Conservation (phyloP, 345 rosid species). For the Mangifera indica region DNA sequence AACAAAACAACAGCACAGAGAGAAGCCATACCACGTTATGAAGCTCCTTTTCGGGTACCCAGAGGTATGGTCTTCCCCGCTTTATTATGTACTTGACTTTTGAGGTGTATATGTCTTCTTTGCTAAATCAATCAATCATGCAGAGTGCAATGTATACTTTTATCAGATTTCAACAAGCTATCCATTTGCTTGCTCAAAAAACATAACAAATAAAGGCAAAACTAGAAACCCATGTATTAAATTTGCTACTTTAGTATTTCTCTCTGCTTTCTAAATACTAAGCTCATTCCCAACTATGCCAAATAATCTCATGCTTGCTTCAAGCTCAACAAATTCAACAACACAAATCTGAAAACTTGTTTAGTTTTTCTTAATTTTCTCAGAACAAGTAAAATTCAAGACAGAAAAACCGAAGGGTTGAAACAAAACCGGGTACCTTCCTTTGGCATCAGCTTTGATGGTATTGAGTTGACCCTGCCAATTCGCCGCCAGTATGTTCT, state of each 20-base stretch:
- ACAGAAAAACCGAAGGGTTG: neutral
- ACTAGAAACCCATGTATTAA: neutral
- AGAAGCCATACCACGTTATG: slow-evolving; percentile 70
- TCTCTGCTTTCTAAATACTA: neutral
- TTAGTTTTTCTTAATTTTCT: neutral
- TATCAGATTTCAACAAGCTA: neutral
- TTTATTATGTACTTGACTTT: slow-evolving; percentile 73
- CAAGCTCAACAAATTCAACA: neutral
- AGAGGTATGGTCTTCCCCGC: slow-evolving; percentile 75
- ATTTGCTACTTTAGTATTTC: no score
- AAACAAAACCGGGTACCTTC: slow-evolving; percentile 47
- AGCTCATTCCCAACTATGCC: neutral
- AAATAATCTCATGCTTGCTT: neutral
- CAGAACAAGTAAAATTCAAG: neutral
- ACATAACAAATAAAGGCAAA: neutral
- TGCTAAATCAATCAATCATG: slow-evolving; percentile 39
- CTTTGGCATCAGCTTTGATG: slow-evolving; percentile 76
- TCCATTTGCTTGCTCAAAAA: neutral
- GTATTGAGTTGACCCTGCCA: slow-evolving; percentile 80
- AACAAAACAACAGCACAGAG: slow-evolving; percentile 3
- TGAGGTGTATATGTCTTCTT: slow-evolving; percentile 61
- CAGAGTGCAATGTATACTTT: neutral
- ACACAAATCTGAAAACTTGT: neutral
- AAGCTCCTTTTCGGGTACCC: slow-evolving; percentile 74
- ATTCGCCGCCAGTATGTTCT: slow-evolving; percentile 76